Conservation (phyloP, 2,329 filamentous ascomycete species). For the Colletotrichum australisinense region DNA sequence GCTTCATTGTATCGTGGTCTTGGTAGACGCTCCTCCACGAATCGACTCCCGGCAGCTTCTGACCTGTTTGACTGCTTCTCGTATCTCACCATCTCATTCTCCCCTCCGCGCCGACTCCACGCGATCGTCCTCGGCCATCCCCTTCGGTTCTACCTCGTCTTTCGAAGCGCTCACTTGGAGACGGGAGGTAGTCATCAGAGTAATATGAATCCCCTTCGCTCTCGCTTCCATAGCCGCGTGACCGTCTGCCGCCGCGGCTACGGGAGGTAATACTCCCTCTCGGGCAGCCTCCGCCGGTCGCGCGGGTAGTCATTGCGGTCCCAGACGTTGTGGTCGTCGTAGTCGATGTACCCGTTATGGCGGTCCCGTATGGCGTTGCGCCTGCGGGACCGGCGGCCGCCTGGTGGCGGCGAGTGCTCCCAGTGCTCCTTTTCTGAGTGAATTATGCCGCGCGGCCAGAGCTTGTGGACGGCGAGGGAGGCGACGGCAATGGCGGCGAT, state of each 20-base stretch:
- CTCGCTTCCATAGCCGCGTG: conserved; percentile 25
- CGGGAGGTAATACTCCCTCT: conserved; percentile 6
- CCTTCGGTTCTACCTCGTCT: conserved; percentile 29
- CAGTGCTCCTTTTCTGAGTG: conserved; percentile 45
- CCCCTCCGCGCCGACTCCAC: not conserved
- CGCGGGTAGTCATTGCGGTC: conserved; percentile 11
- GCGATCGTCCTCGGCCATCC: not conserved
- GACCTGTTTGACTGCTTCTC: conserved; percentile 19
- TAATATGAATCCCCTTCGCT: conserved; percentile 29
- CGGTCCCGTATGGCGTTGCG: conserved; percentile 20
- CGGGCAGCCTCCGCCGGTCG: conserved; percentile 2
- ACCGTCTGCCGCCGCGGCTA: conserved; percentile 31
- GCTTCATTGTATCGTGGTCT: conserved; percentile 17
- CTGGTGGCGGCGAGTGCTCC: conserved; percentile 33
- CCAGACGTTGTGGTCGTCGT: conserved; percentile 19
- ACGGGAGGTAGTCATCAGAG: conserved; percentile 12
- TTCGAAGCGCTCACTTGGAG: conserved; percentile 33
- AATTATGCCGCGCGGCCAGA: conserved; percentile 47
- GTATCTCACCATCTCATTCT: conserved; percentile 29
- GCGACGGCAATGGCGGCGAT: conserved; percentile 49
- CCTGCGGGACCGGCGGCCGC: conserved; percentile 18
- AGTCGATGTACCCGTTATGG: conserved; percentile 25
- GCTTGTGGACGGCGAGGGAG: conserved; percentile 47
- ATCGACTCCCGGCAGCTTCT: conserved; percentile 6
- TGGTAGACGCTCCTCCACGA: conserved; percentile 6